A percentile compares a stretch with the other conserved stretches of the same genome.
phyloP scores from a whole-genome alignment of 139 green algal species.

The Coccomyxa sp. region DNA sequence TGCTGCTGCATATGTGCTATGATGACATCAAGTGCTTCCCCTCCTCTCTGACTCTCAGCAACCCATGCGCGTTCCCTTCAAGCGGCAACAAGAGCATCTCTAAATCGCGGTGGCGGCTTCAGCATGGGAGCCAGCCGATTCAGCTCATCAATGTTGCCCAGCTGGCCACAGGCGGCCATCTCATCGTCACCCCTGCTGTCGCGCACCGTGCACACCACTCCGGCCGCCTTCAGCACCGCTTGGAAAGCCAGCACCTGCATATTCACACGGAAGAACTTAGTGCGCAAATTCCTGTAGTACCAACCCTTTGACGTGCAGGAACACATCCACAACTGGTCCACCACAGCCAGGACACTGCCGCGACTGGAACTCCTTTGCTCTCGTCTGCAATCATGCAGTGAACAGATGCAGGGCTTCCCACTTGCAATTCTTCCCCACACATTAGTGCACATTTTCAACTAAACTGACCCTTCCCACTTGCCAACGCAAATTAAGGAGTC shows the following conservation, averaged over 20 bases:
- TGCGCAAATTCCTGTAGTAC: too few relatives aligned
- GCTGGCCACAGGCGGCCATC: constrained; percentile 86
- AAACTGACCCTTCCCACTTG: too few relatives aligned
- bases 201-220: constrained; percentile 70
- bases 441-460: too few relatives aligned
- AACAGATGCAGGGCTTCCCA: too few relatives aligned
- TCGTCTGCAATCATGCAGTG: too few relatives aligned
- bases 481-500: too few relatives aligned
- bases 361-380: too few relatives aligned
- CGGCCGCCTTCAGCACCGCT: constrained; percentile 36
- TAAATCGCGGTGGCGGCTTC: constrained; percentile 19
- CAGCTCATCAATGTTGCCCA: constrained; percentile 41
- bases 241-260: not conserved
- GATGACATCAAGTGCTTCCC: too few relatives aligned
- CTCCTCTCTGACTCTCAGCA: too few relatives aligned
- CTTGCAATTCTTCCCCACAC: too few relatives aligned
- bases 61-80: too few relatives aligned
- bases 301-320: not conserved
- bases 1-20: too few relatives aligned
- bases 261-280: not conserved
- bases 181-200: constrained; percentile 69
- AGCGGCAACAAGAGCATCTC: constrained; percentile 10
- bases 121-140: constrained; percentile 19
- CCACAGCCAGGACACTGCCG: not conserved
- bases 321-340: not conserved